Evolutionary conservation across 805 yeast genomes (phyloP), one percentile per base, ranked within the genome.

Genomic region (Starmera pachycereana): DNA sequence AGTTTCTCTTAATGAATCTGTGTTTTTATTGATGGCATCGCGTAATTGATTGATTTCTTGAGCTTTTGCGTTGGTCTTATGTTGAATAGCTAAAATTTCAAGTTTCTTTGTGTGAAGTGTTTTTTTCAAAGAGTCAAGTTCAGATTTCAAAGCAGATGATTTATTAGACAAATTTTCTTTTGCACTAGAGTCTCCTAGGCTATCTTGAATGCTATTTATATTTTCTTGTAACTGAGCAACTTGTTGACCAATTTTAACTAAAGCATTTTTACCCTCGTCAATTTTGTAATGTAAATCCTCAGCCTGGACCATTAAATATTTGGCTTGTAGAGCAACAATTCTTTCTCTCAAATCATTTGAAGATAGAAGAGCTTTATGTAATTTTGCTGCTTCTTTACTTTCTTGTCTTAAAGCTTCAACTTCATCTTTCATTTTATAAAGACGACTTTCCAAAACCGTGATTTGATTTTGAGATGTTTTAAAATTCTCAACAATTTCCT

Each of bases 401-500:
- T 64, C 69, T 1, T 52, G 53, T 37, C 68, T 65, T 16, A 71
- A 51, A 12, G 56, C 59, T 27, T 59, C 57, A 11, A 75, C 53
- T 32, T 60, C 61, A 8, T 65, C 63, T 31, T 60, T 63, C 38
- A 68, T 63, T 14, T 58, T 51, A 12, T 63, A 57, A 39, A 72
- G 57, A 42, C 62, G 62, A 18, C 60, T 60, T 30, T 62, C 65
- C 5, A 78, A 65, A 25, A 44, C 50, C 12, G 45, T 47, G 18
- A 56, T 44, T 35, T 68, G 67, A 1, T 49, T 48, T 34, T 57
- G 63, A 4, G 76, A 63, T 8, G 57, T 54, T 16, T 58, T 65
- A 42, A 77, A 69, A 51, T 80, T 77, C 12, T 66, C 68, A 31
- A 71, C 60, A n/a, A 81, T 76, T 35, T 79, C 84, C 41, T 78